These are phyloP conservation scores for Metschnikowia orientalis DNA, from an alignment of 805 yeast species.

Conservation along the genomic window DNA sequence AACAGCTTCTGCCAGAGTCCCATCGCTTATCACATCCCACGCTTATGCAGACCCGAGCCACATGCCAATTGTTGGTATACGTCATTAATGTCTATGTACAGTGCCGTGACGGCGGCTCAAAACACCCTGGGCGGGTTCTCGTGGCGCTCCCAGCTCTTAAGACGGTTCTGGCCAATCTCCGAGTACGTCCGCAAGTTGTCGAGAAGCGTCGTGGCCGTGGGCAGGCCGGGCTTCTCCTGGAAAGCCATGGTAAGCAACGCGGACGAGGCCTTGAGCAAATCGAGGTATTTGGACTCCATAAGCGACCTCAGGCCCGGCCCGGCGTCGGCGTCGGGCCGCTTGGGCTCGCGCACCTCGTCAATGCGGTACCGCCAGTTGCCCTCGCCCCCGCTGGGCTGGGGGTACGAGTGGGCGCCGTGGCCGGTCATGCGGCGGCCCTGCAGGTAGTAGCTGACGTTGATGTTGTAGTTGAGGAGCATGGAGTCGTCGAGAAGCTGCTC, in stretches of 20 bases:
- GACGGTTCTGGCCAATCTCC: slow-evolving; percentile 25
- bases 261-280: slow-evolving; percentile 10
- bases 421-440: slow-evolving; percentile 12
- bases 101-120: slow-evolving; percentile 12
- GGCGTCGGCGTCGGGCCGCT: background rate
- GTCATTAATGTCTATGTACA: slow-evolving; percentile 1
- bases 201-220: slow-evolving; percentile 8
- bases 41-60: too few relatives aligned
- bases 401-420: slow-evolving; percentile 22
- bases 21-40: too few relatives aligned
- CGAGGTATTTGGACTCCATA: slow-evolving; percentile 14
- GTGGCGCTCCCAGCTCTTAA: slow-evolving; percentile 22
- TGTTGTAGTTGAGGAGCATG: slow-evolving; percentile 21
- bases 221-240: slow-evolving; percentile 9
- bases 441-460: slow-evolving; percentile 20
- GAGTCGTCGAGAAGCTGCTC: slow-evolving; percentile 15
- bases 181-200: slow-evolving; percentile 22
- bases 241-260: slow-evolving; percentile 13
- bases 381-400: slow-evolving; percentile 19
- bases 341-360: background rate
- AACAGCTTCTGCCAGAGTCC: too few relatives aligned
- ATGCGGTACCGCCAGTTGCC: slow-evolving; percentile 24
- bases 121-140: slow-evolving; percentile 19
- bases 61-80: too few relatives aligned
- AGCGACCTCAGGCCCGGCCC: slow-evolving; percentile 3